Conservation (phyloP, 352 stramenopile genomes). For the Aphanomyces invadans region DNA sequence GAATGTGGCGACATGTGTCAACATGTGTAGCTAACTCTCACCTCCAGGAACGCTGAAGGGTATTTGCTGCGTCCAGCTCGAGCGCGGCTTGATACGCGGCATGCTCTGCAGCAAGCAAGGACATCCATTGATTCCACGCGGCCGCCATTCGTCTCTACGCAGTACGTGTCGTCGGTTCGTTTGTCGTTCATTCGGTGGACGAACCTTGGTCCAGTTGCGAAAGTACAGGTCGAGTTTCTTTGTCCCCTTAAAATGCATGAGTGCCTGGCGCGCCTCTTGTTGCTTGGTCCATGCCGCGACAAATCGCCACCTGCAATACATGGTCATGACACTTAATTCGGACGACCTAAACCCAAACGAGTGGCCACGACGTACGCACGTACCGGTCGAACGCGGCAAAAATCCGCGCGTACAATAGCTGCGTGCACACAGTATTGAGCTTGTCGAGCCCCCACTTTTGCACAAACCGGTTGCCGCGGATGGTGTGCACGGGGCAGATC, state of each 20-base stretch:
- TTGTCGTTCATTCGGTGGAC: too few species aligned
- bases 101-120: slow-evolving; percentile 43
- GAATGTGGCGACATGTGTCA: background rate
- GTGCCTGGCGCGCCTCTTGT: slow-evolving; percentile 59
- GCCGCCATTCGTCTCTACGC: slow-evolving; percentile 47
- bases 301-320: slow-evolving; percentile 8
- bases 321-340: background rate
- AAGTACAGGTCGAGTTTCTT: slow-evolving; percentile 69
- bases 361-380: slow-evolving; percentile 39
- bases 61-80: slow-evolving; percentile 42
- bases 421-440: slow-evolving; percentile 63
- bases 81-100: slow-evolving; percentile 40
- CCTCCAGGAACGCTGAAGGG: slow-evolving; percentile 56
- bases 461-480: slow-evolving; percentile 42
- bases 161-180: too few species aligned
- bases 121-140: slow-evolving; percentile 64
- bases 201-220: slow-evolving; percentile 43
- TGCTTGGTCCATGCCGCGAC: slow-evolving; percentile 42
- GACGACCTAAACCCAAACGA: too few species aligned
- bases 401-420: slow-evolving; percentile 58
- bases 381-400: slow-evolving; percentile 55
- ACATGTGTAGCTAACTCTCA: too few species aligned
- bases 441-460: slow-evolving; percentile 75
- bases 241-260: slow-evolving; percentile 70
- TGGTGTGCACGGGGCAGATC: slow-evolving; percentile 37